Evolutionary conservation across 495 filamentous ascomycete genomes (phyloP).

Genomic region (Umbilicaria muhlenbergii): DNA sequence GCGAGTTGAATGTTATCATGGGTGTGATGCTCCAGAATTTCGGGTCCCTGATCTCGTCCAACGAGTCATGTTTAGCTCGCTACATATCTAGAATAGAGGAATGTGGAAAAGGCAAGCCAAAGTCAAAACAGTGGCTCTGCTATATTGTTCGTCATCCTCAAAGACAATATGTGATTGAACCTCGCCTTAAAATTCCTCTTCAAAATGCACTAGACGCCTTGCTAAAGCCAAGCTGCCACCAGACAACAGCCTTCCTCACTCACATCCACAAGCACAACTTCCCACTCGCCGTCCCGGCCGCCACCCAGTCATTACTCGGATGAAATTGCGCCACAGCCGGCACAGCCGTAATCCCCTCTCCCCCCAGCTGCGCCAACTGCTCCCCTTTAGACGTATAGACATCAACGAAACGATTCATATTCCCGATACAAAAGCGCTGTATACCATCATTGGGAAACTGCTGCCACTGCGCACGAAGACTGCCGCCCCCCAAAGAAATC

Average conservation of each 20-base stretch:
- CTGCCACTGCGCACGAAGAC: slow-evolving; percentile 90
- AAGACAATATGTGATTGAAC: too few species aligned
- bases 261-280: slow-evolving; percentile 88
- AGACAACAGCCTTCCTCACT: slow-evolving; percentile 3
- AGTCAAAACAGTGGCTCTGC: too few species aligned
- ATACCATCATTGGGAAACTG: slow-evolving; percentile 54
- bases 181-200: background rate
- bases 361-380: slow-evolving; percentile 79
- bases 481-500: slow-evolving; percentile 16
- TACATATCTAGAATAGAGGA: too few species aligned
- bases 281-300: slow-evolving; percentile 80
- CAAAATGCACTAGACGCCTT: background rate
- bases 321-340: slow-evolving; percentile 89
- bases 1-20: too few species aligned
- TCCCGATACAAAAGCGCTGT: slow-evolving; percentile 81
- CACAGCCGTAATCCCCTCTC: slow-evolving; percentile 82
- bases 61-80: too few species aligned
- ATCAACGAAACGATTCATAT: slow-evolving; percentile 97
- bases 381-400: slow-evolving; percentile 66
- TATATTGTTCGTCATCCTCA: too few species aligned
- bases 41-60: too few species aligned
- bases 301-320: slow-evolving; percentile 77
- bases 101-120: too few species aligned
- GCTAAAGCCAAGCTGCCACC: too few species aligned
- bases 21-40: too few species aligned